A percentile compares a stretch with the other conserved stretches of the same genome.
Evolutionary conservation across 176 grass and related monocot genomes (phyloP).

Genomic region (Themeda triandra): DNA sequence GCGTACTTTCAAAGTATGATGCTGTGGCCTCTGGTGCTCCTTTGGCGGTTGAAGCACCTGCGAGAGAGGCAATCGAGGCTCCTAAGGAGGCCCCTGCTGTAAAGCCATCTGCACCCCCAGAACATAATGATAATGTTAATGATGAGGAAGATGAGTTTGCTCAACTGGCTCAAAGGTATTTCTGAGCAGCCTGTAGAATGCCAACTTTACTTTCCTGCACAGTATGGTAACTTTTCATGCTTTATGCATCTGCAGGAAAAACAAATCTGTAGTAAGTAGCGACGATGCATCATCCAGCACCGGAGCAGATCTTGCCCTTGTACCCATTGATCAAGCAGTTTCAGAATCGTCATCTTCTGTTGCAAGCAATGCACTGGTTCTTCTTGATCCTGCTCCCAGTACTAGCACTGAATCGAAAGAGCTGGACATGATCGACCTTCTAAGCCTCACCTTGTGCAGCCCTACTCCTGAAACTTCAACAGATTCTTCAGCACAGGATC

Average conservation of each 20-base stretch:
- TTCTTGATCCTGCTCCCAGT: slow-evolving; percentile 48
- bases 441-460: slow-evolving; percentile 71
- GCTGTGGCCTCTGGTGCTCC: slow-evolving; percentile 50
- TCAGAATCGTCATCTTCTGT: slow-evolving; percentile 45
- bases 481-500: slow-evolving; percentile 21
- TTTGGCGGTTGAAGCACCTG: slow-evolving; percentile 46
- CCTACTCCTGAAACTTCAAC: slow-evolving; percentile 30
- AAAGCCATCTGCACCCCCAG: slow-evolving; percentile 26
- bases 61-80: slow-evolving; percentile 12
- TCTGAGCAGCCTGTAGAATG: slow-evolving; percentile 11
- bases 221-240: not conserved
- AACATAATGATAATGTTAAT: slow-evolving; percentile 23
- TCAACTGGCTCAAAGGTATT: slow-evolving; percentile 69
- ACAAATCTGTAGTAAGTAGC: slow-evolving; percentile 31
- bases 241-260: slow-evolving; percentile 45
- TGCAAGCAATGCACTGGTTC: slow-evolving; percentile 70
- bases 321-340: slow-evolving; percentile 29
- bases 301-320: slow-evolving; percentile 48
- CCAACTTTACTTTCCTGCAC: not conserved
- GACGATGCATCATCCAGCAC: slow-evolving; percentile 44
- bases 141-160: slow-evolving; percentile 84
- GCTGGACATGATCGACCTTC: slow-evolving; percentile 76
- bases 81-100: slow-evolving; percentile 32
- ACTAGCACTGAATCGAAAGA: slow-evolving; percentile 45
- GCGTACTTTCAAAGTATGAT: slow-evolving; percentile 67